Base-by-base conservation (phyloP, 306 rosid species). In the Cicer judaicum region DNA sequence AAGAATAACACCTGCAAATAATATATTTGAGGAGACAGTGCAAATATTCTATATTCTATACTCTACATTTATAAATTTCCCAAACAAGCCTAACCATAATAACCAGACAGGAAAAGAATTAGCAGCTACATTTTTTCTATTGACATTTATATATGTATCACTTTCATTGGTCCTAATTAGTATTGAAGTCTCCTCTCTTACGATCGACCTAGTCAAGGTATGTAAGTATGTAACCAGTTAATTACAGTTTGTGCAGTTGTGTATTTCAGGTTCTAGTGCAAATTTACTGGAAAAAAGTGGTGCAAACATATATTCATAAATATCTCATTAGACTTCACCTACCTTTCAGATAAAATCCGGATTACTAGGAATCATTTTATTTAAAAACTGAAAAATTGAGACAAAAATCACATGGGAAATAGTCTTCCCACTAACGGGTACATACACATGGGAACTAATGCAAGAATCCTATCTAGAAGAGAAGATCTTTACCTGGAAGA, bases 21-120 rank as follows among this genome's bases (percentile, higher is more conserved):
- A 13, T 49, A 49, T 6, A 16, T 9, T 7, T 40, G 40, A 1
- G 18, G 14, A 7, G 5, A 16, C 4, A 64, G 9, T 41, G 13
- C 40, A 65, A 66, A 46, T 38, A 67, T 67, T 46, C 56, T 46
- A 18, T 12, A 19, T 67, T 46, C 56, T 46, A 18, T 12, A 19
- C 3, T 16, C 7, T 44, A 4, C 36, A 66, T 66, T 44, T 19
- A 46, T 44, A 66, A 18, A 2, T 64, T 65, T 50, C 21, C 74
- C 42, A 59, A 4, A 46, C 15, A 47, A 47, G 1, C n/a, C 52
- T 19, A 21, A 1, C 13, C 8, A 13, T 11, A 29, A 29, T 29
- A 53, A 63, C 68, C 47, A 13, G 67, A 13, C 21, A 15, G 16
- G 12, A 61, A 5, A 10, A 57, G 16, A 21, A 40, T 50, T 52